Evolutionary conservation across 352 stramenopile genomes (phyloP).

Genomic region (Phytophthora cryptogea): DNA sequence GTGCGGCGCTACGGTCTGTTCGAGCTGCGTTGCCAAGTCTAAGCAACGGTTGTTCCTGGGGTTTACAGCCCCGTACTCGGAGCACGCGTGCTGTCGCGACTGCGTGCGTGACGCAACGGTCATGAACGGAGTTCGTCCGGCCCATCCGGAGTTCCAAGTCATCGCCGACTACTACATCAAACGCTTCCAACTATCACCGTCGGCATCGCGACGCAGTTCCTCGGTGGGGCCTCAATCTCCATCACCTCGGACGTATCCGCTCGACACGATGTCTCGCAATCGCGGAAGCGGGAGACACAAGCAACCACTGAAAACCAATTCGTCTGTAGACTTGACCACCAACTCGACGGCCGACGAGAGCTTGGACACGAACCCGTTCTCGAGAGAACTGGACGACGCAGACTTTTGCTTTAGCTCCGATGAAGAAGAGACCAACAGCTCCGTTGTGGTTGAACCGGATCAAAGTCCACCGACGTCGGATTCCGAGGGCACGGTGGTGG

Average conservation of each 20-base stretch:
- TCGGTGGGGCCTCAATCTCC: conserved; percentile 4
- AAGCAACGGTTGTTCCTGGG: conserved; percentile 37
- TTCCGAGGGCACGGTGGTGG: conserved; percentile 20
- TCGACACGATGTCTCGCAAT: conserved; percentile 25
- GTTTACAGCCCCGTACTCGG: conserved; percentile 15
- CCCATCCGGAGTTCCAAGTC: conserved; percentile 30
- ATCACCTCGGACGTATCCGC: conserved; percentile 6
- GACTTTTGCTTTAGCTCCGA: conserved; percentile 35
- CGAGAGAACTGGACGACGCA: conserved; percentile 36
- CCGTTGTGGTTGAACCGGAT: conserved; percentile 21
- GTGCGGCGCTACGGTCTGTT: conserved; percentile 32
- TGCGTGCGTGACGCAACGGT: conserved; percentile 39
- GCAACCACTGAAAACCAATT: conserved; percentile 7
- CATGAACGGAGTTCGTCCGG: conserved; percentile 23
- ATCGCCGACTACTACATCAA: conserved; percentile 32
- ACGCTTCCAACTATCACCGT: background rate
- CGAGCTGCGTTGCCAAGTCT: conserved; percentile 32
- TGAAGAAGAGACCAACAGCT: conserved; percentile 27
- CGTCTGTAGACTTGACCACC: conserved; percentile 18
- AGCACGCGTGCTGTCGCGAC: conserved; percentile 30
- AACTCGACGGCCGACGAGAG: conserved; percentile 31
- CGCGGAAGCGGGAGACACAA: conserved; percentile 4
- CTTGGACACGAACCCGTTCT: conserved; percentile 27
- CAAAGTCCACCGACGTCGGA: conserved; percentile 21
- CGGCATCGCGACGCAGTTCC: background rate